Evolutionary conservation across 441 rosid species (phyloP), one percentile per base, ranked within the genome.

Genomic region (Flueggea neowawraea): DNA sequence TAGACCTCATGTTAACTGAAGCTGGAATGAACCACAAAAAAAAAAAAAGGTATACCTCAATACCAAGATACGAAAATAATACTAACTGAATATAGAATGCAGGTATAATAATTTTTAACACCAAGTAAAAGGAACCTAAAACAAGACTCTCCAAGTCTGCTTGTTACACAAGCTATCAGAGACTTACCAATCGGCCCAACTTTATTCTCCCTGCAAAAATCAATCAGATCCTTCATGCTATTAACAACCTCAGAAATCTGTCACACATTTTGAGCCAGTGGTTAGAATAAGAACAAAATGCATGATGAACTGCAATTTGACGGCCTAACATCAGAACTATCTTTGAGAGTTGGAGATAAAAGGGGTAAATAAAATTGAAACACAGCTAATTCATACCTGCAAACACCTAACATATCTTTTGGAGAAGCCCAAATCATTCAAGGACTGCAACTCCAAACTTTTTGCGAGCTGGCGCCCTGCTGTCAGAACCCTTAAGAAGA

Each of bases 181-280:
- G 36, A 64, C 22, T 72, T 83, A 95, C 99, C 99, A 31, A 95
- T 81, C 2, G 99, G 97, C 70, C 98, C 99, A 67, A 65, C 83
- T 81, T 90, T 87, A 60, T 77, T 76, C 68, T 95, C 95, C 56
- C 73, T 82, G 64, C 95, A 95, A 82, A 91, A 83, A 76, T 82
- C 90, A 60, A 95, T 82, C 73, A 95, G 77, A 79, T 95, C 99
- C 85, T 91, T 95, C 99, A 95, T 95, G 88, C 98, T 88, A 74
- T 77, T 88, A 70, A 95, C 98, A 76, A 95, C 99, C 89, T 95
- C 99, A 33, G 99, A 89, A 50, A 95, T 95, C 98, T 95, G 75
- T 61, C 16, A 75, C 55, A 64, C 55, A 64, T 69, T 57, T 31
- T 62, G 16, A 66, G 64, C 48, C 47, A n/a, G 51, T 33, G 53